These are phyloP conservation scores for Lodderomyces oxycetoniae DNA, from an alignment of 1,139 yeast genomes.

Conservation along the genomic window DNA sequence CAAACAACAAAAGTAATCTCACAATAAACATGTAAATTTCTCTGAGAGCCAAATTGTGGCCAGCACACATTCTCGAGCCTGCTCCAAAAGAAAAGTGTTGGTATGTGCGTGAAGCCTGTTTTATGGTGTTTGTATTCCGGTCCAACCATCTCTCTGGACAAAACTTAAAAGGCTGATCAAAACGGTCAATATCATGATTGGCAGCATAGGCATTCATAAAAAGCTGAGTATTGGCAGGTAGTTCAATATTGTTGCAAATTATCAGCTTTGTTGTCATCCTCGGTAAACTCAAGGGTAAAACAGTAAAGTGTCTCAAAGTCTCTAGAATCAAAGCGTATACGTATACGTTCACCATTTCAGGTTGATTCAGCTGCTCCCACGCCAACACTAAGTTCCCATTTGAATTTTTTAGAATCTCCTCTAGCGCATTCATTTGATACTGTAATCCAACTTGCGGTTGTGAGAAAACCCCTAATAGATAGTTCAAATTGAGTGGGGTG, in stretches of 20 bases:
- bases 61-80: conserved; percentile 69
- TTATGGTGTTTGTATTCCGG: conserved; percentile 4
- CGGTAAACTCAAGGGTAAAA: conserved; percentile 64
- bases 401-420: conserved; percentile 29
- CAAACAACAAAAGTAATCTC: conserved; percentile 31
- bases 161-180: conserved; percentile 48
- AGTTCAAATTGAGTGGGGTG: conserved; percentile 59
- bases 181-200: conserved; percentile 54
- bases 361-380: conserved; percentile 39
- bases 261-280: conserved; percentile 53
- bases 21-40: conserved; percentile 49
- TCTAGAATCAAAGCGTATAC: conserved; percentile 59
- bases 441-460: conserved; percentile 39
- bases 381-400: conserved; percentile 33
- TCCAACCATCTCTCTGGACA: conserved; percentile 58
- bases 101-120: conserved; percentile 17
- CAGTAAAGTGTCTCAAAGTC: conserved; percentile 58
- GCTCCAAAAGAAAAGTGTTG: conserved; percentile 65
- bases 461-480: conserved; percentile 58
- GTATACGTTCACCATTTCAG: conserved; percentile 38
- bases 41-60: conserved; percentile 55
- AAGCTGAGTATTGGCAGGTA: conserved; percentile 54
- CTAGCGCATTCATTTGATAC: conserved; percentile 41
- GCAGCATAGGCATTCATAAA: conserved; percentile 70
- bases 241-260: conserved; percentile 28